phyloP scores from a whole-genome alignment of 2,329 filamentous ascomycete genomes.

The Beauveria scarabaeidicola region DNA sequence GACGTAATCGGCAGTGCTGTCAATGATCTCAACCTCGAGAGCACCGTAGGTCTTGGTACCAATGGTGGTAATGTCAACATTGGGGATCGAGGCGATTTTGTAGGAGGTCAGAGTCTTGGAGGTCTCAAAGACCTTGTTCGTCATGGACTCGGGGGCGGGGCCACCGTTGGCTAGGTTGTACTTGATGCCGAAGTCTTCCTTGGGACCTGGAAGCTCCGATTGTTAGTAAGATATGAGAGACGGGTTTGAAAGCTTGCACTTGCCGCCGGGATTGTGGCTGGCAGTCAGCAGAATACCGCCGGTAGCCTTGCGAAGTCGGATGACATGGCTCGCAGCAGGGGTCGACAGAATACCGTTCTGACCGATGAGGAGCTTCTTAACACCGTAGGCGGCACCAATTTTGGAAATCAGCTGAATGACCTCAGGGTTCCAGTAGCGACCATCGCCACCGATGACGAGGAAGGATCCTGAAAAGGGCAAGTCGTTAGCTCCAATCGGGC shows the following conservation, averaged over 20 bases:
- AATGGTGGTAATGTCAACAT: slow-evolving; percentile 75
- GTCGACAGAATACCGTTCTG: slow-evolving; percentile 96
- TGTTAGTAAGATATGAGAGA: slow-evolving; percentile 4
- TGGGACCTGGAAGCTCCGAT: slow-evolving; percentile 55
- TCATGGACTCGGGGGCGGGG: slow-evolving; percentile 89
- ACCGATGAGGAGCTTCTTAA: slow-evolving; percentile 97
- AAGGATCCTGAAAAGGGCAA: slow-evolving; percentile 47
- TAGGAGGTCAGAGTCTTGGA: slow-evolving; percentile 87
- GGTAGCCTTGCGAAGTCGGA: slow-evolving; percentile 88
- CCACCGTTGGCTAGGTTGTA: slow-evolving; percentile 97
- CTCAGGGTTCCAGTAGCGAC: slow-evolving; percentile 94
- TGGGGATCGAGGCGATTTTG: slow-evolving; percentile 80
- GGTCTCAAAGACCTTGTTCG: slow-evolving; percentile 93
- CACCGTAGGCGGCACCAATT: slow-evolving; percentile 92
- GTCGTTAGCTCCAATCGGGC: slow-evolving; percentile 15
- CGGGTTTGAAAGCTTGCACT: slow-evolving; percentile 22
- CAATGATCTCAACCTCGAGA: slow-evolving; percentile 90
- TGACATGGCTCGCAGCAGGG: slow-evolving; percentile 90
- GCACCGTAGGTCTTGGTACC: slow-evolving; percentile 76
- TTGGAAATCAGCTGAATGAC: slow-evolving; percentile 95
- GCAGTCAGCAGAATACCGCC: slow-evolving; percentile 95
- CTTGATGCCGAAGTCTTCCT: slow-evolving; percentile 97
- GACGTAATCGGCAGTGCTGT: slow-evolving; percentile 87
- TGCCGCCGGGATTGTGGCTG: slow-evolving; percentile 96
- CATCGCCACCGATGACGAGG: slow-evolving; percentile 95